Evolutionary conservation across 768 basidiomycete genomes (phyloP), one percentile per base, ranked within the genome.

Genomic region (Macrocybe gigantea): DNA sequence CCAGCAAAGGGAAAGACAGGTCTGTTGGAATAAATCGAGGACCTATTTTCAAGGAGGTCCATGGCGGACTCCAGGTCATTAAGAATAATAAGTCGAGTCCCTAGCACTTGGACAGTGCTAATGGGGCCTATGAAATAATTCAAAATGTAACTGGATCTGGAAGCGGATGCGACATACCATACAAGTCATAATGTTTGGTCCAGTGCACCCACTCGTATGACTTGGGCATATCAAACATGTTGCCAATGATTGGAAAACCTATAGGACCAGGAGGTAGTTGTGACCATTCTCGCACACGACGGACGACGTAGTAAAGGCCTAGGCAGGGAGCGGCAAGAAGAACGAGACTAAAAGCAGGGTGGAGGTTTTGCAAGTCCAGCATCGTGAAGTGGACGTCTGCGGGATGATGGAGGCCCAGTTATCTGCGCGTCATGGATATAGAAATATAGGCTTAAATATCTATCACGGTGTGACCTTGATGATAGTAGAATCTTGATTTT

Each of bases 211-310:
- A 55, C 48, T 55, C 54, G 30, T 52, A 52, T 7, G 52, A 48
- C 32, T 55, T 55, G 7, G 74, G 74, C 63, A 74, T 64, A 36
- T 73, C 69, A 1, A 70, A 56, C n/a, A 72, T 51, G 51, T 76
- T 76, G 2, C 74, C 74, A 15, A 76, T 32, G 9, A 75, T 44
- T 2, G 73, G 73, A 7, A 68, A 55, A 10, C 64, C 65, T 41
- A 63, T 66, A 6, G 73, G 73, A 2, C 73, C 69, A 3, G 65
- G 63, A 6, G 72, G 74, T 1, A 64, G 44, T 1, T 55, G 54
- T 8, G 71, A 47, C 40, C 56, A 52, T 14, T 49, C 54, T 1
- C 56, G 53, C 22, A 22, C 22, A 22, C 22, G 22, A 22, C 22
- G 22, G 22, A 22, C 22, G 22, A 22, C 22, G 22, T 22, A 22